Base-by-base conservation (phyloP, 257 asterid species). In the Ilex aquifolium region DNA sequence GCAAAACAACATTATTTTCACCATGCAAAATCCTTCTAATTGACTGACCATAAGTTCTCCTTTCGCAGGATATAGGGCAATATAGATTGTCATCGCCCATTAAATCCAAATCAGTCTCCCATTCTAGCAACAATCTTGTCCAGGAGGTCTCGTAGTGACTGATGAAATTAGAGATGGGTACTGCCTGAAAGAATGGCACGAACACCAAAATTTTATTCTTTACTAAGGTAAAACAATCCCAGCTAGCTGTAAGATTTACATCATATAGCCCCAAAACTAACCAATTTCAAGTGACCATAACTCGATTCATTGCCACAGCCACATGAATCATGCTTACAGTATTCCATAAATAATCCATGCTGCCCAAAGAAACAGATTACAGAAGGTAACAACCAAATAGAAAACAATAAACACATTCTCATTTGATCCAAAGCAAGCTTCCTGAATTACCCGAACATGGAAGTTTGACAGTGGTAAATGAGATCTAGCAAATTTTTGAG, bases 291-390 rank as follows among this genome's bases (percentile, higher is more conserved):
- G 53, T 63, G 69, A 71, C 81, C 49, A 70, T 56, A 79, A 54
- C 73, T 65, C 53, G 64, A 77, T 62, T 73, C 83, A 54, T 61
- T 59, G 65, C 58, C 79, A 66, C 66, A 65, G 36, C 60, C 70
- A 75, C 95, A 83, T 9, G 49, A 55, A 63, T 79, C 84, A 72
- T 85, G 96, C 73, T 75, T 83, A 81, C 95, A 86, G 78, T 85
- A 93, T 69, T 90, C 96, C 80, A 59, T 69, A 62, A 85, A 75
- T 56, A 87, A 62, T 60, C 90, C 95, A 56, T 69, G 84, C 99
- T 90, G 80, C 72, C 67, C 79, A 71, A 68, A 32, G 2, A 53
- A 53, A 40, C 66, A 8, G 42, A 32, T 32, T 40, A 49, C 59
- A 21, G 65, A 72, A 63, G 57, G 53, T 71, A 66, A 56, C 44